Evolutionary conservation across 345 rosid species (phyloP).

Genomic region (Durio zibethinus): DNA sequence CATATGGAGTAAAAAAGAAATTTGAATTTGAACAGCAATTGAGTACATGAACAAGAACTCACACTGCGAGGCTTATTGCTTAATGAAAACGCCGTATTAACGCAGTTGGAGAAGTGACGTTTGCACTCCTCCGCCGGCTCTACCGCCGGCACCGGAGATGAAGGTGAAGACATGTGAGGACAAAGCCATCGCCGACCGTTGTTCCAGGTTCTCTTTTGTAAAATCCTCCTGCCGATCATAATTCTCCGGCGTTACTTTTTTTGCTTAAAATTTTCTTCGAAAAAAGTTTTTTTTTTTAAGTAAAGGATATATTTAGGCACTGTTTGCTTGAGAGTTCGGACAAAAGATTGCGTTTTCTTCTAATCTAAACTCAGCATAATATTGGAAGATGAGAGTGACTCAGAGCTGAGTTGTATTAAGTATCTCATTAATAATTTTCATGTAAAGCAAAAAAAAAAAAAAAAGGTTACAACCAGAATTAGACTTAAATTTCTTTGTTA

Average conservation of each 20-base stretch:
- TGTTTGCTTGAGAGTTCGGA: not conserved
- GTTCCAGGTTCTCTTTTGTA: constrained; percentile 25
- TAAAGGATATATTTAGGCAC: not conserved
- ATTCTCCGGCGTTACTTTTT: not conserved
- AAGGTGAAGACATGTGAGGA: constrained; percentile 11
- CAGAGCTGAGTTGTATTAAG: not conserved
- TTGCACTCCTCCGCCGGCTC: not conserved
- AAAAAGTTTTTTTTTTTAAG: too few relatives aligned
- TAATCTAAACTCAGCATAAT: not conserved
- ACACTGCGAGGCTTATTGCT: constrained; percentile 20
- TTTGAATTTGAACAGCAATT: not conserved
- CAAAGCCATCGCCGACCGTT: constrained; percentile 17
- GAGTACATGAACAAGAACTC: constrained; percentile 21
- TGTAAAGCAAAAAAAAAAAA: too few relatives aligned
- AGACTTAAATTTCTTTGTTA: too few relatives aligned
- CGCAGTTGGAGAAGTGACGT: constrained; percentile 5
- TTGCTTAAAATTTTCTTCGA: not conserved
- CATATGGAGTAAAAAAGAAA: not conserved
- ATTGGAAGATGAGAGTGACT: not conserved
- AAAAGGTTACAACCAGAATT: too few relatives aligned
- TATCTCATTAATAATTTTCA: too few relatives aligned
- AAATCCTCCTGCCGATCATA: constrained; percentile 34
- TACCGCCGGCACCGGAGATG: not conserved
- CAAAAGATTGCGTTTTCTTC: not conserved
- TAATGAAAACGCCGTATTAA: constrained; percentile 12